Evolutionary conservation across 108 stramenopile species (phyloP).

Genomic region (Cylindrotheca closterium): DNA sequence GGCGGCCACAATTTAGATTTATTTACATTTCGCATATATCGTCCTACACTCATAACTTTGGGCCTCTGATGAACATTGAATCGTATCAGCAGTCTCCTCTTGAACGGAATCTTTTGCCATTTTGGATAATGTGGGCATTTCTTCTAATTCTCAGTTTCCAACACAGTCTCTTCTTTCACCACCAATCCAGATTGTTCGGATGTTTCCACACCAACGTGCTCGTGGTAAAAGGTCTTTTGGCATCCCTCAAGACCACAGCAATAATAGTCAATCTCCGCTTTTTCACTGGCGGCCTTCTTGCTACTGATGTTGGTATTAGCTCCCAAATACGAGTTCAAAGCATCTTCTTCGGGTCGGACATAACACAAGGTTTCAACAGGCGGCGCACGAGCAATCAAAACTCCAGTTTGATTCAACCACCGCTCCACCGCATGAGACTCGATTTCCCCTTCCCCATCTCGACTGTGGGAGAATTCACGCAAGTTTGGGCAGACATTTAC

Average conservation of each 20-base stretch:
- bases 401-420: slow-evolving; percentile 71
- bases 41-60: no score
- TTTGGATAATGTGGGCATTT: no score
- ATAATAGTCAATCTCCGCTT: slow-evolving; percentile 44
- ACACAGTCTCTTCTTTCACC: slow-evolving; percentile 46
- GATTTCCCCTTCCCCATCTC: slow-evolving; percentile 23
- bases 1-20: no score
- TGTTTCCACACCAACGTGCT: slow-evolving; percentile 77
- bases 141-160: slow-evolving; percentile 3
- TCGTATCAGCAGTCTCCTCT: no score
- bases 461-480: slow-evolving; percentile 27
- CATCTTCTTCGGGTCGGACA: slow-evolving; percentile 76
- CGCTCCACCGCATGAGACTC: slow-evolving; percentile 50
- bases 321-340: slow-evolving; percentile 57
- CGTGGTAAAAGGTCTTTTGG: slow-evolving; percentile 66
- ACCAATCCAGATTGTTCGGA: slow-evolving; percentile 66
- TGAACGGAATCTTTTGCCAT: no score
- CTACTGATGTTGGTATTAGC: slow-evolving; percentile 3
- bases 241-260: slow-evolving; percentile 76
- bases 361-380: slow-evolving; percentile 54
- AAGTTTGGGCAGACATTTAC: slow-evolving; percentile 55
- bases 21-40: no score
- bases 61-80: no score
- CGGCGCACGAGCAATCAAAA: slow-evolving; percentile 48
- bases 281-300: slow-evolving; percentile 4